Conservation (phyloP, 306 rosid genomes). For the Fagus sylvatica region DNA sequence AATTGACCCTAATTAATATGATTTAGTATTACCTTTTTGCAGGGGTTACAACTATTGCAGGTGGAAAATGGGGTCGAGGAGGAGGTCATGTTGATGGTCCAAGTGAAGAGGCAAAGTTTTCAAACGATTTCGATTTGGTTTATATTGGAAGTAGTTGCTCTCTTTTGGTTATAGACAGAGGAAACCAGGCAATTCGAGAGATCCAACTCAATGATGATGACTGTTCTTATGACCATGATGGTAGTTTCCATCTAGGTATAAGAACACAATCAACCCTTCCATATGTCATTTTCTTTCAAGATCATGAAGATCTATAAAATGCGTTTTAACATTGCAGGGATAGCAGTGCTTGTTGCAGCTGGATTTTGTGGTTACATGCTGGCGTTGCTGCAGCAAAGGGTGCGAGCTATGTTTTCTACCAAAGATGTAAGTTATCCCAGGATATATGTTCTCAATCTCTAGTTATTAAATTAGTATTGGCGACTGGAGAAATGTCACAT, state of each 20-base stretch:
- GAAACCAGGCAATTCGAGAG: constrained; percentile 94
- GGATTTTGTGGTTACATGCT: constrained; percentile 85
- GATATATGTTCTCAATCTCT: constrained; percentile 2
- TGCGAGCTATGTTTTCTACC: constrained; percentile 77
- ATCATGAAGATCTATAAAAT: constrained; percentile 17
- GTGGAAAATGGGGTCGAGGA: constrained; percentile 81
- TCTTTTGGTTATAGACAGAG: constrained; percentile 88
- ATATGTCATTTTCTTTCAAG: constrained; percentile 9
- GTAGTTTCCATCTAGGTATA: constrained; percentile 72
- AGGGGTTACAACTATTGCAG: constrained; percentile 98
- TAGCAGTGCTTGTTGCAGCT: constrained; percentile 69
- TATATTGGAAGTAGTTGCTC: constrained; percentile 80
- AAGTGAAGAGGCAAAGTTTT: constrained; percentile 94
- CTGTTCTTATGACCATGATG: constrained; percentile 52
- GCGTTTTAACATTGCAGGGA: constrained; percentile 48
- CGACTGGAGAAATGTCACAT: neutral
- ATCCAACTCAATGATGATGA: constrained; percentile 84
- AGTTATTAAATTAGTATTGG: neutral
- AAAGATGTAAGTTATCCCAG: constrained; percentile 45
- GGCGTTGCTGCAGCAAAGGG: constrained; percentile 73
- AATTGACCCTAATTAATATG: constrained; percentile 6
- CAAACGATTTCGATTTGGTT: constrained; percentile 81
- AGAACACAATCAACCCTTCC: constrained; percentile 1
- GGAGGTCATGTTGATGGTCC: constrained; percentile 97
- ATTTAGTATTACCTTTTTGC: constrained; percentile 19